phyloP scores from a whole-genome alignment of 345 rosid species.

The Hibiscus mutabilis region DNA sequence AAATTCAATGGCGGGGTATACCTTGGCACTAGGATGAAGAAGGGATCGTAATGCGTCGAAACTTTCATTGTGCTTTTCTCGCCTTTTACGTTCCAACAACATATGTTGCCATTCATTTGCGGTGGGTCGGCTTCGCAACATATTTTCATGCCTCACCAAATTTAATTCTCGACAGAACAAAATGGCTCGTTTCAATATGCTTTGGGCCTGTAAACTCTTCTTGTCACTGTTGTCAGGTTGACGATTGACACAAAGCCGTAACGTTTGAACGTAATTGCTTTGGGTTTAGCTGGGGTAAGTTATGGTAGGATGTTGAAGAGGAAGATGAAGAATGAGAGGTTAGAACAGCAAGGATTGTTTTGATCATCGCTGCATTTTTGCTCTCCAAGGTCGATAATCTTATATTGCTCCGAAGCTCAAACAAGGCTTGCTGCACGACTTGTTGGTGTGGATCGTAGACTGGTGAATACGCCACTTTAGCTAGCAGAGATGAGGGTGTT shows the following conservation, averaged over 20 bases:
- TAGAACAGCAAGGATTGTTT: conserved; percentile 65
- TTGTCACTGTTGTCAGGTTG: conserved; percentile 11
- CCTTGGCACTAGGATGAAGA: conserved; percentile 84
- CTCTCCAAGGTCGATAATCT: conserved; percentile 31
- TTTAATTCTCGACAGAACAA: conserved; percentile 36
- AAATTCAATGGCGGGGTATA: neutral
- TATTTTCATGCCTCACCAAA: conserved; percentile 28
- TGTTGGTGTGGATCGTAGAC: conserved; percentile 27
- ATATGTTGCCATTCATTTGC: conserved; percentile 69
- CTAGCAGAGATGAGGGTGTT: conserved; percentile 15
- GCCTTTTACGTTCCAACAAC: conserved; percentile 84
- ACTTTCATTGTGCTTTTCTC: conserved; percentile 86
- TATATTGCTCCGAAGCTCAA: conserved; percentile 18
- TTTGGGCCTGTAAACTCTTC: conserved; percentile 21
- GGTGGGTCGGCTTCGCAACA: conserved; percentile 28
- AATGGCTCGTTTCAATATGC: conserved; percentile 48
- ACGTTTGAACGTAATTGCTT: too few species aligned
- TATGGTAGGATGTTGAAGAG: too few species aligned
- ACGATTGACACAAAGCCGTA: too few species aligned
- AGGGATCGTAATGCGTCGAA: conserved; percentile 59
- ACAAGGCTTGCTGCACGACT: conserved; percentile 29
- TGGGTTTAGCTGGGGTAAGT: too few species aligned
- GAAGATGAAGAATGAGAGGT: too few species aligned
- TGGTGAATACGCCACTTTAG: conserved; percentile 10
- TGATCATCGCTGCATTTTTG: conserved; percentile 49